A percentile compares a stretch with the other conserved stretches of the same genome.
phyloP scores from a whole-genome alignment of 352 stramenopile species.

The Phytophthora tubulina region DNA sequence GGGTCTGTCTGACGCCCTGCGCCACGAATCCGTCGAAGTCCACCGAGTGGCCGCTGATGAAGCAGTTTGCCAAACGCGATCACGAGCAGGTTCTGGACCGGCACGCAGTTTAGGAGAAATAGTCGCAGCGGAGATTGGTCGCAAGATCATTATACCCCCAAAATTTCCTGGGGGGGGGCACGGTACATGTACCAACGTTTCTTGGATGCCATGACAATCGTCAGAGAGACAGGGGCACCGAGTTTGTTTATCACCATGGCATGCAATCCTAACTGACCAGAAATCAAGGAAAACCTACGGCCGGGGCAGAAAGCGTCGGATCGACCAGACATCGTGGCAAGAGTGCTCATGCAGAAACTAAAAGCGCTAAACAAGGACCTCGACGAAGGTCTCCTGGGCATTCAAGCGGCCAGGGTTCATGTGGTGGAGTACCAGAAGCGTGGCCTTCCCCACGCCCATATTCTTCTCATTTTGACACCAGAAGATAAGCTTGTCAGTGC shows the following conservation, averaged over 20 bases:
- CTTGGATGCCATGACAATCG: conserved; percentile 49
- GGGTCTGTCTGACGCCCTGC: background rate
- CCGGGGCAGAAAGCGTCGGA: conserved; percentile 19
- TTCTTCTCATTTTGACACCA: conserved; percentile 53
- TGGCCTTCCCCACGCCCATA: conserved; percentile 56
- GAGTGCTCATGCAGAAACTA: conserved; percentile 40
- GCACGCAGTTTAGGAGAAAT: background rate
- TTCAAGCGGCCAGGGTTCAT: conserved; percentile 32
- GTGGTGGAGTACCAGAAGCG: conserved; percentile 67
- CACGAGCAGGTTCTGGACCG: background rate
- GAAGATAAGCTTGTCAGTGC: conserved; percentile 30
- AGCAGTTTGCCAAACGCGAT: background rate
- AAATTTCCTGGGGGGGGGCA: background rate
- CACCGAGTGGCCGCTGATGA: background rate
- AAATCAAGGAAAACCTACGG: conserved; percentile 41
- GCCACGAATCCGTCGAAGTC: background rate
- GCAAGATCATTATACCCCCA: background rate
- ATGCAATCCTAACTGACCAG: conserved; percentile 55
- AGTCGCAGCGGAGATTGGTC: background rate
- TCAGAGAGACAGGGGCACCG: conserved; percentile 42
- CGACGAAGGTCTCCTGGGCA: conserved; percentile 28
- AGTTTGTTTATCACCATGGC: conserved; percentile 66
- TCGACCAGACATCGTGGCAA: conserved; percentile 27
- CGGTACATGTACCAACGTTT: background rate
- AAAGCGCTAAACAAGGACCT: conserved; percentile 39